A percentile compares a stretch with the other conserved stretches of the same genome.
Evolutionary conservation across 176 grass and related monocot genomes (phyloP).

Genomic region (Musa beccarii): DNA sequence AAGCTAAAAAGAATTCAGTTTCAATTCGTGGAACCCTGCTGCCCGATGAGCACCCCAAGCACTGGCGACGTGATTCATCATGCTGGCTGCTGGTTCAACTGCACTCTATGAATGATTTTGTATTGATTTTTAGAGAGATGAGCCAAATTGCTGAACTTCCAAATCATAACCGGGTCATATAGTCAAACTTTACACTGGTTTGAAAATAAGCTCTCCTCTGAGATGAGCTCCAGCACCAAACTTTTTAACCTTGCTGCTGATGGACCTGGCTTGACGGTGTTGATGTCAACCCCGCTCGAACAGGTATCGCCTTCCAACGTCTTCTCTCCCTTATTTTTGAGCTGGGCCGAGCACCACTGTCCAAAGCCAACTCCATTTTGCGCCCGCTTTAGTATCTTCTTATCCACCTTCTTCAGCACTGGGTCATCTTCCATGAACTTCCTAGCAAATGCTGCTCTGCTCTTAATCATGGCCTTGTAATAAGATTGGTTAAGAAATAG

Average conservation of each 20-base stretch:
- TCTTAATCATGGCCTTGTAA: constrained; percentile 38
- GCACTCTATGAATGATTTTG: not conserved
- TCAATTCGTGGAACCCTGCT: no score
- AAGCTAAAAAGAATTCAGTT: no score
- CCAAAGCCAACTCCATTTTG: not conserved
- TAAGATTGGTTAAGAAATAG: constrained; percentile 43
- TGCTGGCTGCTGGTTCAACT: not conserved
- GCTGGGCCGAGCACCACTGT: constrained; percentile 15
- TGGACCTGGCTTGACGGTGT: constrained; percentile 23
- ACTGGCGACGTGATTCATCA: not conserved
- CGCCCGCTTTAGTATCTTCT: constrained; percentile 37
- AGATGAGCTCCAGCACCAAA: constrained; percentile 32
- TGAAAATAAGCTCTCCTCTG: constrained; percentile 29
- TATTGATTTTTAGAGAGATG: not conserved
- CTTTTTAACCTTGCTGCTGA: constrained; percentile 29
- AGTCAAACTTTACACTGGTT: constrained; percentile 1
- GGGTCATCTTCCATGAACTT: constrained; percentile 39
- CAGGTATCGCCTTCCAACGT: constrained; percentile 15
- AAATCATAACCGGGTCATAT: not conserved
- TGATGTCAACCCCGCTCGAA: constrained; percentile 29
- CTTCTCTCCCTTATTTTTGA: not conserved
- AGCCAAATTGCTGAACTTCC: not conserved
- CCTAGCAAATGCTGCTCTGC: constrained; percentile 53
- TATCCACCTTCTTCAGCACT: constrained; percentile 44
- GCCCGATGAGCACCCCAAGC: no score